These are phyloP conservation scores for Saccharomyces hybrid DNA, from an alignment of 1,139 yeast species.

Conservation along the genomic window DNA sequence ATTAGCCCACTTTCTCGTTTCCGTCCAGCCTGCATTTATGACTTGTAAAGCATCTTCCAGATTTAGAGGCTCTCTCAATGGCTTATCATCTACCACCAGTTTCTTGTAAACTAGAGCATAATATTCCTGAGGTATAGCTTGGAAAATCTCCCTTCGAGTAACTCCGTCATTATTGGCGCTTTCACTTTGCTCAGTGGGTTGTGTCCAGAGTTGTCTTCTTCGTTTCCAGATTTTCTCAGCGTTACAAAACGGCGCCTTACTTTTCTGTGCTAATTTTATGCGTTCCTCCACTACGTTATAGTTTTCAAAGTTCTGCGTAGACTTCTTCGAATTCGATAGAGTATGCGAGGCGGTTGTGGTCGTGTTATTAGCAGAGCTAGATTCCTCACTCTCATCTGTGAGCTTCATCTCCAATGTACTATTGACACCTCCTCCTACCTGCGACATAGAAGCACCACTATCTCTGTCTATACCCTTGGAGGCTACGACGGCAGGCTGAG, in stretches of 20 bases:
- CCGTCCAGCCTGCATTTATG: slow-evolving; percentile 64
- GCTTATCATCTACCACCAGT: slow-evolving; percentile 51
- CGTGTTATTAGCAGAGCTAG: slow-evolving; percentile 11
- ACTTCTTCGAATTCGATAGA: slow-evolving; percentile 5
- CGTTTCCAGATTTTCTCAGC: slow-evolving; percentile 55
- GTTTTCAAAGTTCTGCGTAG: slow-evolving; percentile 21
- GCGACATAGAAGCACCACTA: slow-evolving; percentile 20
- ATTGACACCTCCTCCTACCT: slow-evolving; percentile 5
- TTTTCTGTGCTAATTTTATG: slow-evolving; percentile 22
- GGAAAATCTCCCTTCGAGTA: slow-evolving; percentile 16
- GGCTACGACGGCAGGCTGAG: background rate
- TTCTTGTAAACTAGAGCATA: slow-evolving; percentile 50
- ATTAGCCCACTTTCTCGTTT: slow-evolving; percentile 54
- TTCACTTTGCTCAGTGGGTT: slow-evolving; percentile 25
- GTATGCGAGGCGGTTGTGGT: slow-evolving; percentile 3
- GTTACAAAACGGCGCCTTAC: slow-evolving; percentile 29
- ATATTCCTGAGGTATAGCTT: slow-evolving; percentile 35
- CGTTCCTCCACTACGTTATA: slow-evolving; percentile 31
- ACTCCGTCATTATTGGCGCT: slow-evolving; percentile 13
- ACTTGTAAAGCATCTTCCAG: slow-evolving; percentile 51
- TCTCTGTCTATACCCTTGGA: slow-evolving; percentile 12
- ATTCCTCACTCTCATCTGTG: slow-evolving; percentile 17
- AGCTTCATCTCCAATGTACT: slow-evolving; percentile 13
- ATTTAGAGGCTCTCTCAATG: slow-evolving; percentile 51
- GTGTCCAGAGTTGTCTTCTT: slow-evolving; percentile 53